Evolutionary conservation across 2,329 filamentous ascomycete species (phyloP).

Genomic region (Didymella keratinophila): DNA sequence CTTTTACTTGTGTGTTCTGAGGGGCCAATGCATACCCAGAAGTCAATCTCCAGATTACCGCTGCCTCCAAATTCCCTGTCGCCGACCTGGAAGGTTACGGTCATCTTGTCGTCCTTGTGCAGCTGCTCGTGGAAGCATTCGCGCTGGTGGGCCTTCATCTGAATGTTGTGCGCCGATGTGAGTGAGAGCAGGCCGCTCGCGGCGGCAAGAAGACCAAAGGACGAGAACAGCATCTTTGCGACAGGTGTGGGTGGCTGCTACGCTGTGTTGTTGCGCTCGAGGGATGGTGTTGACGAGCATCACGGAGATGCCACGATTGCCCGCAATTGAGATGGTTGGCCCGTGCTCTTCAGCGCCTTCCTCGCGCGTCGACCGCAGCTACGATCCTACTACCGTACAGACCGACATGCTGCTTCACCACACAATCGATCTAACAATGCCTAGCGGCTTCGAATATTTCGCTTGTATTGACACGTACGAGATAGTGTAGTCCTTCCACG

Average conservation of each 20-base stretch:
- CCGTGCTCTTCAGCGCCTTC: not conserved
- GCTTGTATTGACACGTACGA: no score
- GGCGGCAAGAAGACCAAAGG: conserved; percentile 50
- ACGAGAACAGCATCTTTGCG: conserved; percentile 47
- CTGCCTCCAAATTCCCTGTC: conserved; percentile 95
- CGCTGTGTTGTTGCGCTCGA: conserved; percentile 20
- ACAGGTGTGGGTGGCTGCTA: conserved; percentile 22
- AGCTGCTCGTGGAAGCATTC: conserved; percentile 98
- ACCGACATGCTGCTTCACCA: not conserved
- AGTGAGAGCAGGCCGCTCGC: conserved; percentile 68
- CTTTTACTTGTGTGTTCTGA: no score
- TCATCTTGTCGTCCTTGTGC: conserved; percentile 96
- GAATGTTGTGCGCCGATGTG: conserved; percentile 88
- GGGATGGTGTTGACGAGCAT: conserved; percentile 13
- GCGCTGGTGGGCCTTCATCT: conserved; percentile 87
- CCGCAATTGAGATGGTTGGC: conserved; percentile 26
- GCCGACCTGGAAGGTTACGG: conserved; percentile 96
- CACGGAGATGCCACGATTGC: conserved; percentile 44
- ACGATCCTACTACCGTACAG: not conserved
- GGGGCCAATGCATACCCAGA: conserved; percentile 74
- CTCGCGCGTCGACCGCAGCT: not conserved
- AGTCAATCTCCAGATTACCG: conserved; percentile 95
- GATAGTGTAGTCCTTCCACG: not conserved
- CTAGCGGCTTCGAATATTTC: not conserved
- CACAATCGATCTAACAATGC: not conserved